Base-by-base conservation (phyloP, 345 rosid species). In the Corymbia maculata region DNA sequence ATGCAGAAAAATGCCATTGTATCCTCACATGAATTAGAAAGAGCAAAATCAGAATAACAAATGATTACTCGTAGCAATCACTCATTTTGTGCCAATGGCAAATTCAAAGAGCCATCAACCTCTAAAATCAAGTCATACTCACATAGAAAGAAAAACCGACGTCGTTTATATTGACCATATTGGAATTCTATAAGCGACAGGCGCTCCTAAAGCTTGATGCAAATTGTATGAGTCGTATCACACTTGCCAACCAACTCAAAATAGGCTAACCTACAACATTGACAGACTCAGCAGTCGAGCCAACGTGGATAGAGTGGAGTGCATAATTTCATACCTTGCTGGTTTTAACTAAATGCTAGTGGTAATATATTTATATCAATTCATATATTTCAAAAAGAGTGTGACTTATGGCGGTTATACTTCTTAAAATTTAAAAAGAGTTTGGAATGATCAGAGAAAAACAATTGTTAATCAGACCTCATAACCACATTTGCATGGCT, bases 401-500 rank as follows among this genome's bases (percentile, higher is more conserved):
- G 45, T 51, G 49, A 15, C 22, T 32, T 36, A 85, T 42, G 82
- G 82, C 49, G 2, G 26, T 44, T 75, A 36, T 42, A 36, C 6
- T 36, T 75, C 26, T 19, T 42, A 75, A 19, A 75, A 75, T 75
- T 75, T 75, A 28, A 75, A 70, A 70, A 75, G 82, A 42, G 8
- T 75, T 19, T 8, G 14, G 13, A 66, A 66, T 24, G 36, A 57
- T 9, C 21, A 53, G 50, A 49, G 42, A 66, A 51, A 82, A 49
- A 51, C 52, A 64, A 14, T 57, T 57, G 49, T 8, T 85, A 57
- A 82, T 80, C 89, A 52, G 90, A 97, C 98, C 97, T 97, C 97
- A 55, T 97, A 97, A 87, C 98, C 99, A 92, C 99, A 97, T 93
- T 94, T 92, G 94, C 99, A 97, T 86, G 99, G 98, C 93, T 95